A percentile compares a stretch with the other conserved stretches of the same genome.
These are phyloP conservation scores for Ceratocystis albifundus DNA, from an alignment of 2,329 filamentous ascomycete genomes.

Conservation along the genomic window DNA sequence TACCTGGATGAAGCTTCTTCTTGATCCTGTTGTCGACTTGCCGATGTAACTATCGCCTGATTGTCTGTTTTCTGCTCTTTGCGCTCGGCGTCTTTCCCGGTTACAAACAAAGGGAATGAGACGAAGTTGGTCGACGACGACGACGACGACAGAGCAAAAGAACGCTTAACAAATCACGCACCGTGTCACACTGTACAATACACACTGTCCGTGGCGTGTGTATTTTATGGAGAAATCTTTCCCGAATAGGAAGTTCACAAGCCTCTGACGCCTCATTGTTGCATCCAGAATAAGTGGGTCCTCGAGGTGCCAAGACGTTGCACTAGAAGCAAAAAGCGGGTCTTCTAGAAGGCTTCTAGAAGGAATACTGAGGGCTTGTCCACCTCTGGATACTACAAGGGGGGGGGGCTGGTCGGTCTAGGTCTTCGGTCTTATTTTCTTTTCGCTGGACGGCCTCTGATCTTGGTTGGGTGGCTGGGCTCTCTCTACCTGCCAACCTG, in stretches of 20 bases:
- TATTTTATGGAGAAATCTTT: not conserved
- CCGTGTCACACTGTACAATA: not conserved
- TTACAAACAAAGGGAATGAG: no score
- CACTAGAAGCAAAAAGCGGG: not conserved
- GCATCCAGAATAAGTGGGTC: not conserved
- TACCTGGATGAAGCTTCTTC: not conserved
- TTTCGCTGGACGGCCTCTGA: not conserved
- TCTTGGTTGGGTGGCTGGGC: not conserved
- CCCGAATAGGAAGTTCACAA: not conserved
- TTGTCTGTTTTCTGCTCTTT: not conserved
- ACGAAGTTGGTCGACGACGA: no score
- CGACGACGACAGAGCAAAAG: not conserved
- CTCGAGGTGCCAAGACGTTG: not conserved
- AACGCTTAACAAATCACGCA: not conserved
- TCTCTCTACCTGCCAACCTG: slow-evolving; percentile 7
- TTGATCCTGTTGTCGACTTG: not conserved
- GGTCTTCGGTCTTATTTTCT: not conserved
- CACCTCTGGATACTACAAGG: no score
- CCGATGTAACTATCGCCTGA: not conserved
- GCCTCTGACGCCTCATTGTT: not conserved
- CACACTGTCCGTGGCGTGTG: not conserved
- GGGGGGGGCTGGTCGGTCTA: no score
- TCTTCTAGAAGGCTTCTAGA: slow-evolving; percentile 2
- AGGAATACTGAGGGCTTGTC: not conserved
- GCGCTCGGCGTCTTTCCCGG: not conserved